Conservation (phyloP, 2,329 filamentous ascomycete species). For the Mollisia scopiformis region DNA sequence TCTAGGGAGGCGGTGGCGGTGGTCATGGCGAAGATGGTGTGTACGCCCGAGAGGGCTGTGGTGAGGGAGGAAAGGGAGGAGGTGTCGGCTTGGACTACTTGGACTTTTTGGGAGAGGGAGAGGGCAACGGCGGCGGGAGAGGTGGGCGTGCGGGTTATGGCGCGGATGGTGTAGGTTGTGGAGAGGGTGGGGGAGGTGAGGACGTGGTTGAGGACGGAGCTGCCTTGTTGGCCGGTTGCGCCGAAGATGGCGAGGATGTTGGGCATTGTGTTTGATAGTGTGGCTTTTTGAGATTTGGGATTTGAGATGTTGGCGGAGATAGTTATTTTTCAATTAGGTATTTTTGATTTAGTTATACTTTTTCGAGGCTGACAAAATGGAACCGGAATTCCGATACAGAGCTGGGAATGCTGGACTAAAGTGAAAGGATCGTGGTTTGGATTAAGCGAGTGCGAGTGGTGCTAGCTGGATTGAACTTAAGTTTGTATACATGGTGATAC, state of each 20-base stretch:
- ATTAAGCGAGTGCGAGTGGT: too few species aligned
- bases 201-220: constrained; percentile 49
- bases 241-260: constrained; percentile 51
- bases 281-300: too few species aligned
- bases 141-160: constrained; percentile 42
- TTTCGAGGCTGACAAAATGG: too few species aligned
- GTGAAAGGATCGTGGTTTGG: too few species aligned
- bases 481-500: too few species aligned
- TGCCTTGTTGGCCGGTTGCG: constrained; percentile 55
- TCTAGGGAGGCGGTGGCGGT: constrained; percentile 41
- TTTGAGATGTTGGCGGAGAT: too few species aligned
- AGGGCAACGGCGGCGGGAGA: constrained; percentile 39
- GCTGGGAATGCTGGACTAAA: too few species aligned
- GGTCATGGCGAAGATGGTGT: constrained; percentile 53
- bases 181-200: constrained; percentile 48
- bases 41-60: constrained; percentile 44
- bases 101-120: constrained; percentile 34
- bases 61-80: constrained; percentile 42
- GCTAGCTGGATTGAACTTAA: too few species aligned
- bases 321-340: too few species aligned
- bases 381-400: too few species aligned
- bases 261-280: too few species aligned
- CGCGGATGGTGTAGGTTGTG: constrained; percentile 50
- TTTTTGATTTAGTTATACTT: too few species aligned
- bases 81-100: constrained; percentile 46